phyloP scores from a whole-genome alignment of 257 asterid species.

The Solanum gandarillasii region DNA sequence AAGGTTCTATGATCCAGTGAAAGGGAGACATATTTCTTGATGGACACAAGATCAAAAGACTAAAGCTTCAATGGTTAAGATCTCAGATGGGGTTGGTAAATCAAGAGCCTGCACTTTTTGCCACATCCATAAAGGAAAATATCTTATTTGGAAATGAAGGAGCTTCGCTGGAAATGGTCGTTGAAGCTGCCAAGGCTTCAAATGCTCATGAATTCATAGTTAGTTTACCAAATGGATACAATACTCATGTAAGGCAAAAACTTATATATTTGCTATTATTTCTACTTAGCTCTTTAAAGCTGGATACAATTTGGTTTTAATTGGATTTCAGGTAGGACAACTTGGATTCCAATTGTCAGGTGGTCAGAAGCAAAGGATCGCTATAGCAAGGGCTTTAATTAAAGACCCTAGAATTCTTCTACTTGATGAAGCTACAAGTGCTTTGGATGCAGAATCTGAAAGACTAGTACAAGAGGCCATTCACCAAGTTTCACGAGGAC shows the following conservation, averaged over 20 bases:
- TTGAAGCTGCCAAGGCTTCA: conserved; percentile 52
- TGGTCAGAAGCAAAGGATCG: neutral
- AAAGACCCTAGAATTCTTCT: neutral
- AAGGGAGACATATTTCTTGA: conserved; percentile 51
- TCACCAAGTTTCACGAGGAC: conserved; percentile 28
- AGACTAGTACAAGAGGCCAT: neutral
- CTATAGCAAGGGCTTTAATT: neutral
- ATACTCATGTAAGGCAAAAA: conserved; percentile 44
- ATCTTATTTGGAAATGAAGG: conserved; percentile 49
- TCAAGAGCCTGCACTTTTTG: conserved; percentile 66
- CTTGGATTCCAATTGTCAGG: conserved; percentile 43
- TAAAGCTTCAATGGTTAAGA: conserved; percentile 45
- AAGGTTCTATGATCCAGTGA: conserved; percentile 44
- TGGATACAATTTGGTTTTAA: neutral
- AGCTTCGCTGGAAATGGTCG: conserved; percentile 35
- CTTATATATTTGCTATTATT: neutral
- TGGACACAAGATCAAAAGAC: conserved; percentile 41
- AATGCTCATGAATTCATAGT: conserved; percentile 57
- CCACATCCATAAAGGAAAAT: conserved; percentile 49
- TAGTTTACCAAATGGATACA: conserved; percentile 42
- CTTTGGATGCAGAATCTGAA: neutral
- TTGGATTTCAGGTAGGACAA: neutral
- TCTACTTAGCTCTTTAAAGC: neutral
- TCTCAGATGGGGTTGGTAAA: conserved; percentile 60
- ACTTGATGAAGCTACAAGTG: neutral